Evolutionary conservation across 331 rosid genomes (phyloP), one percentile per base, ranked within the genome.

Genomic region (Spiraea crenata): DNA sequence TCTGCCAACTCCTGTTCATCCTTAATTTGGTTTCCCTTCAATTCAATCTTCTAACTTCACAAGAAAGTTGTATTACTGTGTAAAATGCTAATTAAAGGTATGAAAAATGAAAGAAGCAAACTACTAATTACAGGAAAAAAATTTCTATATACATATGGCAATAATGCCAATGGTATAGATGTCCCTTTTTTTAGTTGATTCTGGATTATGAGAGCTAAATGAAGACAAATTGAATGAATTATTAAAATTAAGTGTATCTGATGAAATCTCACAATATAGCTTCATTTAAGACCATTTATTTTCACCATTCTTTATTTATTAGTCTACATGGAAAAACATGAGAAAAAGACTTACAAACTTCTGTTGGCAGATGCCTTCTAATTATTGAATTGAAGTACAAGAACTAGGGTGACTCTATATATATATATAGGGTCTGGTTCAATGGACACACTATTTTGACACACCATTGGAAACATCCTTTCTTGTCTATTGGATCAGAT

Each of bases 161-260:
- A 71, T 66, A 77, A 82, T 81, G 72, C 80, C 63, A 78, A 78
- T 52, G 38, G 45, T 81, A 81, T 74, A 82, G 74, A 81, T 78
- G 81, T 80, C 89, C 72, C 31, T 25, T 40, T 55, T 20, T 61
- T 79, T 65, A 57, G 79, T 81, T 25, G 69, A 61, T 77, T 71
- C 48, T 57, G 62, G 77, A 79, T 80, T 75, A 77, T 81, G 76
- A 83, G 75, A 64, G 55, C 65, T 55, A 76, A 79, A 79, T 69
- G 52, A 74, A 62, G 79, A 83, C 93, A 82, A 87, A 67, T 52
- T 41, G 70, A 66, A 61, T 69, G 59, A 77, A 76, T 80, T 68
- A 71, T 71, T 80, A 71, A 77, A 77, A 77, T 72, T 9, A 39
- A 72, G 57, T 74, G 62, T 76, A 49, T 55, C 48, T 35, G 60